Evolutionary conservation across 2,329 filamentous ascomycete species (phyloP), one percentile per base, ranked within the genome.

Genomic region (Paraphaeosphaeria sporulosa): DNA sequence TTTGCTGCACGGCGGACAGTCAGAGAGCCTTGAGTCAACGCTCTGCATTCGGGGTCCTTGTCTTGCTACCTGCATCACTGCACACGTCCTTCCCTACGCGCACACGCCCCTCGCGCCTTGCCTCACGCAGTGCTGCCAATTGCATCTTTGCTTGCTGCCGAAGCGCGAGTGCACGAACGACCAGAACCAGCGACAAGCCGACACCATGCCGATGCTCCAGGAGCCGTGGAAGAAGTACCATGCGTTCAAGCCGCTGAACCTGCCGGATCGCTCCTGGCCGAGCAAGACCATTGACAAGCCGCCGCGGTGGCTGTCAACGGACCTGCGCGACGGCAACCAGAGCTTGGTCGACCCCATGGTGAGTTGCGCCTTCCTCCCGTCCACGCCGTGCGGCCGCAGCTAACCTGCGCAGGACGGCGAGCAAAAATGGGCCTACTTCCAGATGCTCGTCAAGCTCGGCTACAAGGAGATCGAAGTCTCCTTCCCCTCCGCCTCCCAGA

Each of bases 401-500:
- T 69, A 48, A 71, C 57, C 10, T 13, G 40, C 49, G 25, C 48
- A 95, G 92, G 95, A 93, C 74, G 93, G 93, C 68, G 92, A 97
- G 51, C 93, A 97, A 84, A 98, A 98, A 82, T 95, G 91, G 88
- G 84, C 85, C 63, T 98, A 94, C 85, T 98, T 98, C 84, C 89
- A 94, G 80, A 96, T 96, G 93, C 87, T 98, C 56, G 88, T 90
- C 72, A 89, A 94, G 63, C 85, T 97, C 52, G 94, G 95, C 70
- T 98, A 96, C 85, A 98, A 97, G 82, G 94, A 98, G 81, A 97
- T 98, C 67, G 94, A 98, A 77, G 90, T 97, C 21, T 95, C 94
- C 4, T 98, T 97, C 81, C 94, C 94, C 52, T 96, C 93, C 0
- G 93, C 94, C 15, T 97, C 93, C 42, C 90, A 96, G 76, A 97